Evolutionary conservation across 202 grass and related monocot species (phyloP), one percentile per base, ranked within the genome.

Genomic region (Setaria italica): DNA sequence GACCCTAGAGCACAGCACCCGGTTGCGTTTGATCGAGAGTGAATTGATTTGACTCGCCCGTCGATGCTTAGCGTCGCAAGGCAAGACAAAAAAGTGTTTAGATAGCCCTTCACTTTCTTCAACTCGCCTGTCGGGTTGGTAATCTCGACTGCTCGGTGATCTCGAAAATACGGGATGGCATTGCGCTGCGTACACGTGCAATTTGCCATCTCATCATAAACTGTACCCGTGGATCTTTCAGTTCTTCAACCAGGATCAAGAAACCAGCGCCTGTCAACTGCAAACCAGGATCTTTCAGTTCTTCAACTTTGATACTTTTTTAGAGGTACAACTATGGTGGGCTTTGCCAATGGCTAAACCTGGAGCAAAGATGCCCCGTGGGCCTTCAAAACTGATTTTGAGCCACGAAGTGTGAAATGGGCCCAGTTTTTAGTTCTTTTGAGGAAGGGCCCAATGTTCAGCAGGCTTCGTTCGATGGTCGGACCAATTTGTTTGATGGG

Each of bases 101-200:
- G 7, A 17, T 13, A 43, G 37, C 57, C n/a, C 9, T 5, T 69
- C 15, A 32, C 70, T 19, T 12, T 39, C 39, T 53, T 19, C 70
- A 9, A 87, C 9, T 29, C 8, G 17, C 3, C 53, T 76, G 85
- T 87, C 78, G 41, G 43, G 17, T 33, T 62, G 20, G 32, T 48
- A 14, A 16, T 46, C n/a, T 60, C 37, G 74, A 39, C 34, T 35
- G 34, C 34, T 3, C 34, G 34, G 34, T 35, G 34, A 35, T 35
- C 34, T 35, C 34, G 3, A 1, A 43, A 62, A 77, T 30, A n/a
- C 55, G 6, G 43, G 4, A 11, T 25, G n/a, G 39, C 41, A 3
- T 29, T 71, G 68, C n/a, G 43, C 43, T 71, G 11, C 68, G 25
- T 30, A 72, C 43, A 49, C 45, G n/a, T 21, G 29, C 60, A 14